phyloP scores from a whole-genome alignment of 78 protist species.

The Dictyostelium discoideum region dicty_2.7 NC_007089.4:2434001-2434500 shows the following conservation, averaged over 20 bases:
- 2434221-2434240: constrained; percentile 80
- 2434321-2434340: neutral
- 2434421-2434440: constrained; percentile 29
- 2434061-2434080: constrained; percentile 82
- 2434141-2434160: constrained; percentile 82
- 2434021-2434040: constrained; percentile 46
- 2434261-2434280: constrained; percentile 74
- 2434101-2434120: constrained; percentile 71
- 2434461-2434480: neutral
- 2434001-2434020: constrained; percentile 75
- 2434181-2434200: constrained; percentile 70
- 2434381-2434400: neutral
- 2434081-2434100: constrained; percentile 78
- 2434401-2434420: constrained; percentile 4
- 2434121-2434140: constrained; percentile 64
- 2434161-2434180: constrained; percentile 51
- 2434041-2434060: constrained; percentile 50
- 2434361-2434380: neutral
- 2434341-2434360: neutral
- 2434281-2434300: constrained; percentile 39
- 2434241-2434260: constrained; percentile 81
- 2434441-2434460: constrained; percentile 20
- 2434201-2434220: constrained; percentile 57
- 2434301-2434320: constrained; percentile 45
- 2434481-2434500: neutral